Base-by-base conservation (phyloP, 371 early-diverging fungal genomes). In the Apophysomyces elegans region DNA sequence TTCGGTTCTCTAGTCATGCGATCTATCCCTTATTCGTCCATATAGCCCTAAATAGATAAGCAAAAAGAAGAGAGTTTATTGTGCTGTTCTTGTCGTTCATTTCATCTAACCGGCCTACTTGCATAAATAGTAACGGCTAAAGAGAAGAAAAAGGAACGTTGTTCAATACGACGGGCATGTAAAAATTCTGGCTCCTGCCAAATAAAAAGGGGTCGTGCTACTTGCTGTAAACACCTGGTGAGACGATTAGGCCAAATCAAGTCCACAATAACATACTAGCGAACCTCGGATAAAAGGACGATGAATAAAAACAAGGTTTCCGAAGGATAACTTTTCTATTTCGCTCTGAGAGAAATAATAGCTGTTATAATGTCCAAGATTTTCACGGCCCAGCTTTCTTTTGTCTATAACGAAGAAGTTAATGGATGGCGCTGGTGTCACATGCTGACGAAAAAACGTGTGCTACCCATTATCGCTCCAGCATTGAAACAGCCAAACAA, bases 161-260 rank as follows among this genome's bases (percentile, higher is more conserved):
- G 21, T 50, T 50, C 54, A 50, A 26, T 50, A 50, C 8, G 54
- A 50, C 54, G 54, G 54, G 54, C 54, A 50, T 50, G 54, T 50
- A 50, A 50, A 50, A 50, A 18, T 50, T 50, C 54, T 50, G 54
- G 54, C 54, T 50, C 54, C 54, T 50, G 54, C 54, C 54, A 50
- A 50, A 50, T 21, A 50, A 2, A 47, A 50, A 9, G 54, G 7
- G 9, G 16, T 26, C 18, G 54, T 50, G 54, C 54, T 50, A 50
- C 54, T 50, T 21, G 13, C 5, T 13, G 5, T 1, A 26, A 41
- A 41, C 41, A 41, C 11, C 13, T 41, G 41, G 54, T 50, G 21
- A 50, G 21, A 50, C 54, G 5, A 50, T 21, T 1, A 26, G 54
- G 21, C 54, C 54, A 21, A 21, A 50, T 50, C 21, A 21, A 18